phyloP scores from a whole-genome alignment of 225 moss, liverwort and hornwort species.

The Bryoerythrophyllum caledonicum region DNA sequence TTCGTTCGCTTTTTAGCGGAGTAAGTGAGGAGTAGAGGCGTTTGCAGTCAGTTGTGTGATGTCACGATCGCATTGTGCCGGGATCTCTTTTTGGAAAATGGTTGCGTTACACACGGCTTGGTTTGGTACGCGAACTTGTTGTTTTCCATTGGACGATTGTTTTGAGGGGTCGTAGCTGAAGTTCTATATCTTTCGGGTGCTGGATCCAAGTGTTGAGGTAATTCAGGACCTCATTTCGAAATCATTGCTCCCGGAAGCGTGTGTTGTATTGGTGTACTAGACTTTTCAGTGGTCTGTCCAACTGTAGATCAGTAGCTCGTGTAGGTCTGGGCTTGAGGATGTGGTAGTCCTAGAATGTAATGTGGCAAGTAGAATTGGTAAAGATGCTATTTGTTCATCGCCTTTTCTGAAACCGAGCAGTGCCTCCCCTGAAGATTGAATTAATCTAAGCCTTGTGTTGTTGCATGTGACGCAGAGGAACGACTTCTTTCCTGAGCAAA shows the following conservation, averaged over 20 bases:
- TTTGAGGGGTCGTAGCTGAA: not conserved
- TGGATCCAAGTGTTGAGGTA: not conserved
- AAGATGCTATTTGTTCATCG: not conserved
- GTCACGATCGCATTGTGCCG: constrained; percentile 11
- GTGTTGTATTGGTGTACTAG: not conserved
- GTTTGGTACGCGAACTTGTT: not conserved
- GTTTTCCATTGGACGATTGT: not conserved
- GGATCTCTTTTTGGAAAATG: constrained; percentile 4
- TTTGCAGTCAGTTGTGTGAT: constrained; percentile 18
- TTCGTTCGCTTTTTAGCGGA: not conserved
- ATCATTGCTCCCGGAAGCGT: not conserved
- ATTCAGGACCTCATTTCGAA: not conserved
- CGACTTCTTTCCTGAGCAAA: not conserved
- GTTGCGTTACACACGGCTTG: not conserved
- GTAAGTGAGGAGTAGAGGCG: not conserved
- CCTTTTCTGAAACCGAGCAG: not conserved
- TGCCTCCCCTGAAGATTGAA: not conserved
- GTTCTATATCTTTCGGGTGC: not conserved
- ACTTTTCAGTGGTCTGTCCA: not conserved
- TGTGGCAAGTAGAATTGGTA: not conserved
- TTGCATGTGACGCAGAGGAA: constrained; percentile 29
- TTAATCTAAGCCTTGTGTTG: constrained; percentile 24
- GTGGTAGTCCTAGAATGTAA: not conserved
- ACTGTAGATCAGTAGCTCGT: not conserved
- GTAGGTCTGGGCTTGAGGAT: not conserved